phyloP scores from a whole-genome alignment of 768 basidiomycete species.

The Collybia mongolica region DNA sequence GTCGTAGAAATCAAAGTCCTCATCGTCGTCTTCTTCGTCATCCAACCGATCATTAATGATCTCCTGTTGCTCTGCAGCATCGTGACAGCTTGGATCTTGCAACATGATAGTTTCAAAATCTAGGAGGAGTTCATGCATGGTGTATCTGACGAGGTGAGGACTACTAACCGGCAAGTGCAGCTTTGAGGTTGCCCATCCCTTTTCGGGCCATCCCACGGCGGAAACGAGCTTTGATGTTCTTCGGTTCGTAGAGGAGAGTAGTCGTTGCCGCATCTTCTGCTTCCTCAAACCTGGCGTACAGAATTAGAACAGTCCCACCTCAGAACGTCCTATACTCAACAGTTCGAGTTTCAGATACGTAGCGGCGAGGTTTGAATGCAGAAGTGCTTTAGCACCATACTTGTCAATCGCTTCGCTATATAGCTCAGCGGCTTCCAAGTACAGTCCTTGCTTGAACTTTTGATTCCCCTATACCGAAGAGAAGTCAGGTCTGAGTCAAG shows the following conservation, averaged over 20 bases:
- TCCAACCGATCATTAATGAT: conserved; percentile 10
- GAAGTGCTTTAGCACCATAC: conserved; percentile 29
- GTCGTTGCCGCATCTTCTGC: conserved; percentile 37
- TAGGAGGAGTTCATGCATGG: conserved; percentile 1
- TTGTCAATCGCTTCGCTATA: conserved; percentile 27
- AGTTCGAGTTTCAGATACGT: conserved; percentile 35
- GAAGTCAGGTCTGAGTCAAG: too few species aligned
- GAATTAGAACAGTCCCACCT: not conserved
- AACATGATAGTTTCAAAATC: conserved; percentile 25
- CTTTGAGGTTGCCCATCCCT: conserved; percentile 17
- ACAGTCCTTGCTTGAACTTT: conserved; percentile 27
- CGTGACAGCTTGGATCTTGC: conserved; percentile 18
- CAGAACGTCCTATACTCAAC: not conserved
- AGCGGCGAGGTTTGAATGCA: conserved; percentile 34
- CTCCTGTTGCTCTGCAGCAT: conserved; percentile 13
- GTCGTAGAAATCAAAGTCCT: not conserved
- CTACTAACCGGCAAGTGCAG: conserved; percentile 25
- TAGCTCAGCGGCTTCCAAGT: conserved; percentile 22
- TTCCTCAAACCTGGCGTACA: conserved; percentile 29
- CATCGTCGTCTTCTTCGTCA: conserved; percentile 5
- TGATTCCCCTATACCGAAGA: conserved; percentile 27
- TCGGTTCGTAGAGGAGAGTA: conserved; percentile 33
- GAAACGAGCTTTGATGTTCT: conserved; percentile 34
- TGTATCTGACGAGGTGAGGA: not conserved
- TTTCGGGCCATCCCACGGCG: conserved; percentile 38